These are phyloP conservation scores for Pichia terricola DNA, from an alignment of 1,139 yeast species.

Conservation along the genomic window DNA sequence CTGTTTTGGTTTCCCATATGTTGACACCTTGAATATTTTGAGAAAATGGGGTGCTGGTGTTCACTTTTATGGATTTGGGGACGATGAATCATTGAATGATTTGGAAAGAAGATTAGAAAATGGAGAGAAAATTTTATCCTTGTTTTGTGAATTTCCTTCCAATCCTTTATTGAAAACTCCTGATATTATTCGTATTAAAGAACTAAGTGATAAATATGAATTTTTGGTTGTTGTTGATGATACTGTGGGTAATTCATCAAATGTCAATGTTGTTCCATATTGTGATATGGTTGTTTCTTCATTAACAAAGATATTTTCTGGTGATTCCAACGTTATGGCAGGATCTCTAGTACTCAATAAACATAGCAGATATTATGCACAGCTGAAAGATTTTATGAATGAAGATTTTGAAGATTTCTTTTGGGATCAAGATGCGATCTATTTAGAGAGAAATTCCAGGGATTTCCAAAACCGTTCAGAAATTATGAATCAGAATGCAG, in stretches of 20 bases:
- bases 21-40: constrained; percentile 79
- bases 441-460: constrained; percentile 85
- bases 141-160: constrained; percentile 90
- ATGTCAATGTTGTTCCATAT: constrained; percentile 70
- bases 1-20: constrained; percentile 92
- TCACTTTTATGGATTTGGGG: constrained; percentile 78
- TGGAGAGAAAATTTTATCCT: constrained; percentile 60
- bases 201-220: constrained; percentile 56
- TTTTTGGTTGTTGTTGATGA: constrained; percentile 86
- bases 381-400: constrained; percentile 44
- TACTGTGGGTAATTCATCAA: constrained; percentile 84
- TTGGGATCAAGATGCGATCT: constrained; percentile 93
- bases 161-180: constrained; percentile 86
- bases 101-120: constrained; percentile 49
- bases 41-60: constrained; percentile 86
- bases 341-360: constrained; percentile 82
- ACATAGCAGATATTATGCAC: constrained; percentile 40
- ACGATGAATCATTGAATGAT: constrained; percentile 57
- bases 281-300: constrained; percentile 84
- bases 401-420: constrained; percentile 57
- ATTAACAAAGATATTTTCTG: constrained; percentile 84
- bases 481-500: constrained; percentile 60
- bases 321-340: constrained; percentile 93
- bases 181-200: constrained; percentile 51
- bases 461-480: constrained; percentile 68